These are phyloP conservation scores for Trypanosoma vivax DNA, from an alignment of 208 protist species.

Conservation along the genomic window DNA sequence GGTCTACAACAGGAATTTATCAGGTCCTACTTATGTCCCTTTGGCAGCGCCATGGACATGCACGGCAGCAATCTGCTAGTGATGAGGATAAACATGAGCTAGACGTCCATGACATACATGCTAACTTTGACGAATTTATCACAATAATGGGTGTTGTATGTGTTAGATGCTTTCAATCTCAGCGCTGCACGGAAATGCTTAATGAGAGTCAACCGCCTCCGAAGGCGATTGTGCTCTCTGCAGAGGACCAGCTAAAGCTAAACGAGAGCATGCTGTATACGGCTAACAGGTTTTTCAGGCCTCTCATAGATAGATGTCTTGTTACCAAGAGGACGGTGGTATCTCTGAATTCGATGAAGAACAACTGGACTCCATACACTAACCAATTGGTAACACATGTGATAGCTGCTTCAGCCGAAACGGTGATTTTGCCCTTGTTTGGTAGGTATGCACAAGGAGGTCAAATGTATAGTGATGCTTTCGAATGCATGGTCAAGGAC, in stretches of 20 bases:
- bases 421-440: conserved; percentile 66
- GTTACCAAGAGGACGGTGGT: conserved; percentile 47
- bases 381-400: conserved; percentile 66
- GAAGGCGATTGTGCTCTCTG: conserved; percentile 52
- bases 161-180: conserved; percentile 71
- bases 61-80: neutral
- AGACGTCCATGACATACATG: conserved; percentile 16
- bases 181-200: conserved; percentile 26
- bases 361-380: conserved; percentile 56
- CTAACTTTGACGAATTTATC: conserved; percentile 70
- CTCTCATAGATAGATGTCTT: conserved; percentile 42
- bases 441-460: conserved; percentile 33
- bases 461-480: conserved; percentile 43
- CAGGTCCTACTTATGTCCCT: conserved; percentile 60
- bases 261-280: conserved; percentile 62
- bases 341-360: conserved; percentile 37
- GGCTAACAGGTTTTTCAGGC: conserved; percentile 45
- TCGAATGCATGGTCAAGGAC: conserved; percentile 42
- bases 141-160: conserved; percentile 85
- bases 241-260: conserved; percentile 58
- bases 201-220: conserved; percentile 17
- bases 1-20: conserved; percentile 59
- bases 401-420: conserved; percentile 31
- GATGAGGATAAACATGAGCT: neutral
- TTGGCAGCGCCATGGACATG: conserved; percentile 34